A percentile compares a stretch with the other conserved stretches of the same genome.
These are phyloP conservation scores for Cystobasidium sp. DNA, from an alignment of 1,284 basidiomycete genomes.

Conservation along the genomic window DNA sequence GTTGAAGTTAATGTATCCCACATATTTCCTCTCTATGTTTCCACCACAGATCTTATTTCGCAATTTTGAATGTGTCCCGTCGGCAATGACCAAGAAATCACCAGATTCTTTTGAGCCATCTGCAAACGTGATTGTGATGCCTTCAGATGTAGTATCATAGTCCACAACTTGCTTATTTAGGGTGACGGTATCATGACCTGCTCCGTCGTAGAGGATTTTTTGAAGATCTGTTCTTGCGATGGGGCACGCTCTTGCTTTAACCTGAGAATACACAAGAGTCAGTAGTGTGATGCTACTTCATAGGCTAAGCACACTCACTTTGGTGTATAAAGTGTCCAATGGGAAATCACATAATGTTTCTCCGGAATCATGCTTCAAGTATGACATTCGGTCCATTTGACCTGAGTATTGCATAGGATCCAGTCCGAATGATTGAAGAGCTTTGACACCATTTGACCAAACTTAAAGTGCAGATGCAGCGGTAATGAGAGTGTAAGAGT, in stretches of 20 bases:
- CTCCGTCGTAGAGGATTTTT: constrained; percentile 39
- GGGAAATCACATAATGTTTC: constrained; percentile 38
- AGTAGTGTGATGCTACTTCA: not conserved
- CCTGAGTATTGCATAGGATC: constrained; percentile 40
- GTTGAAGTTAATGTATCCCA: constrained; percentile 47
- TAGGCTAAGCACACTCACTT: constrained; percentile 7
- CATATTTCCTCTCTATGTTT: constrained; percentile 37
- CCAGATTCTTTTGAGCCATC: constrained; percentile 27
- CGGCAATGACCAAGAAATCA: constrained; percentile 42
- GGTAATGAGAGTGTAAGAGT: not conserved
- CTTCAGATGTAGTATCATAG: constrained; percentile 21
- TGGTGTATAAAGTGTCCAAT: constrained; percentile 27
- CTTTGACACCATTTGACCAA: constrained; percentile 43
- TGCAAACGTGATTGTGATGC: constrained; percentile 33
- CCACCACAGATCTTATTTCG: constrained; percentile 41
- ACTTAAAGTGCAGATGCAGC: not conserved
- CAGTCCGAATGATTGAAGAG: constrained; percentile 38
- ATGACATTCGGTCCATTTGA: constrained; percentile 43
- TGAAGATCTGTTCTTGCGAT: constrained; percentile 42
- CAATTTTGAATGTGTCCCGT: constrained; percentile 42
- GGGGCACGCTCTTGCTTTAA: constrained; percentile 39
- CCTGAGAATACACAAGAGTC: constrained; percentile 1
- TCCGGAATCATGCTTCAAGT: constrained; percentile 40
- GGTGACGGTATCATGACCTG: constrained; percentile 24
- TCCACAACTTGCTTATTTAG: constrained; percentile 38